phyloP scores from a whole-genome alignment of 805 yeast species.

The Starmerella kuoi region DNA sequence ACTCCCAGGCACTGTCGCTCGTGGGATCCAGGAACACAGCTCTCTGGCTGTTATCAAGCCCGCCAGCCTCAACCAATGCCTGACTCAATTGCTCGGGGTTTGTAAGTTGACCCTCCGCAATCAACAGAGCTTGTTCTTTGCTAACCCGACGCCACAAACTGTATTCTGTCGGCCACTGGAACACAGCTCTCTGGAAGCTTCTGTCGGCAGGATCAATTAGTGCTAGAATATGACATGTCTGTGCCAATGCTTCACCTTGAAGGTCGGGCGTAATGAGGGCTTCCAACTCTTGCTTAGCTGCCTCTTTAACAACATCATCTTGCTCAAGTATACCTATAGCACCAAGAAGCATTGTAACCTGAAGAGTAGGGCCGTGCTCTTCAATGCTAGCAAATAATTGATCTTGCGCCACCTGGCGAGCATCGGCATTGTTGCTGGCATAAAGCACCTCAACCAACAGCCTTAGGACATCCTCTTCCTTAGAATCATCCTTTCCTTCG shows the following conservation, averaged over 20 bases:
- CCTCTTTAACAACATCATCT: slow-evolving; percentile 44
- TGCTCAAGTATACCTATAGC: slow-evolving; percentile 59
- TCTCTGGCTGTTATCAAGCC: slow-evolving; percentile 50
- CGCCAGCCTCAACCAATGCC: slow-evolving; percentile 37
- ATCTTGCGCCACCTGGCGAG: slow-evolving; percentile 72
- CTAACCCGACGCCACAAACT: slow-evolving; percentile 59
- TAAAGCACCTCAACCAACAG: slow-evolving; percentile 68
- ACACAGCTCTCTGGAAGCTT: slow-evolving; percentile 57
- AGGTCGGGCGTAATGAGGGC: slow-evolving; percentile 39
- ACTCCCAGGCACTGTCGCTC: slow-evolving; percentile 4
- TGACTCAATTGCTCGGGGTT: slow-evolving; percentile 42
- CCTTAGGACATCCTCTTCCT: slow-evolving; percentile 46
- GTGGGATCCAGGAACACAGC: slow-evolving; percentile 38
- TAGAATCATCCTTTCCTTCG: not conserved
- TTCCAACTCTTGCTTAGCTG: slow-evolving; percentile 55
- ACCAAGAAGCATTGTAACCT: slow-evolving; percentile 63
- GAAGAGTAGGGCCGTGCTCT: slow-evolving; percentile 50
- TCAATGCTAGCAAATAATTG: slow-evolving; percentile 60
- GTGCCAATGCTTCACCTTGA: slow-evolving; percentile 30
- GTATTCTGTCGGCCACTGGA: slow-evolving; percentile 60
- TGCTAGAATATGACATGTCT: slow-evolving; percentile 15
- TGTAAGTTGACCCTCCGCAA: slow-evolving; percentile 40
- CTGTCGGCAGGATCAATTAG: slow-evolving; percentile 22
- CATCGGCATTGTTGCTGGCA: slow-evolving; percentile 62
- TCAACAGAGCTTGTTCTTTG: slow-evolving; percentile 41